These are phyloP conservation scores for Cryptococcus maquisensis DNA, from an alignment of 1,284 basidiomycete genomes.

Conservation along the genomic window DNA sequence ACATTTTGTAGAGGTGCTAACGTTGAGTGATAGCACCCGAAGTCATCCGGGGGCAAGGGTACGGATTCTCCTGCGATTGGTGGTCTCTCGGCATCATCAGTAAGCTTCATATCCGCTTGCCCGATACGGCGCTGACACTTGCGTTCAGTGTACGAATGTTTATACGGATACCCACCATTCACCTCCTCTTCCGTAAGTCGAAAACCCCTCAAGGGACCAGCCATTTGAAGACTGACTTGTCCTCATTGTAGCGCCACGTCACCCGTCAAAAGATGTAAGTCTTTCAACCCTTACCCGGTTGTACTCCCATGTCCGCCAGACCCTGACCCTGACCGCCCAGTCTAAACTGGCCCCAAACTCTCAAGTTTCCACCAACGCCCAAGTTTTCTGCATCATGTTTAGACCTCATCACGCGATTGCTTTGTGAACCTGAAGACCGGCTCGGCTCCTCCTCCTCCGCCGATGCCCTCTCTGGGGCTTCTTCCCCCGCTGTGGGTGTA, in stretches of 20 bases:
- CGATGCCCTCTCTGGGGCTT: no score
- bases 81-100: slow-evolving; percentile 90
- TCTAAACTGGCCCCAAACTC: slow-evolving; percentile 81
- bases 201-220: neutral
- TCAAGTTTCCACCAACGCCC: slow-evolving; percentile 81
- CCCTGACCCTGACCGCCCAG: slow-evolving; percentile 21
- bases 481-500: no score
- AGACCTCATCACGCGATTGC: slow-evolving; percentile 76
- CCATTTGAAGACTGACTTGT: slow-evolving; percentile 2
- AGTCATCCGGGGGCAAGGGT: slow-evolving; percentile 78
- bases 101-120: slow-evolving; percentile 47
- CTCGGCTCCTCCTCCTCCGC: slow-evolving; percentile 63
- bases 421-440: slow-evolving; percentile 92
- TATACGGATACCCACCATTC: slow-evolving; percentile 90
- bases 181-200: slow-evolving; percentile 75
- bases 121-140: neutral
- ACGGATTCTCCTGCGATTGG: slow-evolving; percentile 94
- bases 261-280: slow-evolving; percentile 75
- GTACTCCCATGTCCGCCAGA: neutral
- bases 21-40: slow-evolving; percentile 76
- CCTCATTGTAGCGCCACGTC: slow-evolving; percentile 63
- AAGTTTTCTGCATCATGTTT: slow-evolving; percentile 78
- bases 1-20: slow-evolving; percentile 13
- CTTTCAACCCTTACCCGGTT: neutral
- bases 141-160: slow-evolving; percentile 57